phyloP scores from a whole-genome alignment of 257 asterid genomes.

The Nicotiana attenuata region DNA sequence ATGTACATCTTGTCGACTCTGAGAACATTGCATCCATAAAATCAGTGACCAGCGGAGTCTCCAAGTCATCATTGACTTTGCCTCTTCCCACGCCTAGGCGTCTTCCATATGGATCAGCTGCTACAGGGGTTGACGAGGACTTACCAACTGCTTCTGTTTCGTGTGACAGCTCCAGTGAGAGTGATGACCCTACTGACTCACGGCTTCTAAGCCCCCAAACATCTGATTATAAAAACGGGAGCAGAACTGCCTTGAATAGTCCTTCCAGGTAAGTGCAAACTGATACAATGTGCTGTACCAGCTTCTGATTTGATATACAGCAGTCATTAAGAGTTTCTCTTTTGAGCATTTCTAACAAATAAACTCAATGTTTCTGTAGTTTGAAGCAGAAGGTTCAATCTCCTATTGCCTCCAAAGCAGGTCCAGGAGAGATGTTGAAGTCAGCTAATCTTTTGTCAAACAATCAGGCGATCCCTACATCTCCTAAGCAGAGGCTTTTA shows the following conservation, averaged over 20 bases:
- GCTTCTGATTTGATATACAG: background rate
- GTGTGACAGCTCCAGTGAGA: conserved; percentile 41
- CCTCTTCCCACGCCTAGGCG: conserved; percentile 28
- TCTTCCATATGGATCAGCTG: conserved; percentile 11
- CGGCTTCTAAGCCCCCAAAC: conserved; percentile 41
- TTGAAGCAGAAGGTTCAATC: conserved; percentile 28
- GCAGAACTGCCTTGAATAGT: conserved; percentile 35
- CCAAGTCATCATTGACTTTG: conserved; percentile 17
- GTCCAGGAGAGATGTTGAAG: conserved; percentile 25
- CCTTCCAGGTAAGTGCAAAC: conserved; percentile 41
- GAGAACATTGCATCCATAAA: conserved; percentile 24
- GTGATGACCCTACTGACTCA: conserved; percentile 37
- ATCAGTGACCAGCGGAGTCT: conserved; percentile 21
- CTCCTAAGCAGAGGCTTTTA: conserved; percentile 25
- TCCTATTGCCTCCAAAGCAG: conserved; percentile 19
- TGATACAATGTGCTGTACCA: conserved; percentile 7
- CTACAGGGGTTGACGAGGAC: conserved; percentile 31
- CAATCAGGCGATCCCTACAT: conserved; percentile 17
- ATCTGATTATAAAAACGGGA: conserved; percentile 38
- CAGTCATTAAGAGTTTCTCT: background rate
- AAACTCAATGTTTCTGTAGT: conserved; percentile 14
- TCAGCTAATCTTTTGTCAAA: conserved; percentile 19
- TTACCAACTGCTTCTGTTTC: conserved; percentile 28
- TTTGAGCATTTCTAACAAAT: background rate
- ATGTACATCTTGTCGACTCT: conserved; percentile 14